These are phyloP conservation scores for Sphenostylis stenocarpa DNA, from an alignment of 306 rosid species.

Conservation along the genomic window DNA sequence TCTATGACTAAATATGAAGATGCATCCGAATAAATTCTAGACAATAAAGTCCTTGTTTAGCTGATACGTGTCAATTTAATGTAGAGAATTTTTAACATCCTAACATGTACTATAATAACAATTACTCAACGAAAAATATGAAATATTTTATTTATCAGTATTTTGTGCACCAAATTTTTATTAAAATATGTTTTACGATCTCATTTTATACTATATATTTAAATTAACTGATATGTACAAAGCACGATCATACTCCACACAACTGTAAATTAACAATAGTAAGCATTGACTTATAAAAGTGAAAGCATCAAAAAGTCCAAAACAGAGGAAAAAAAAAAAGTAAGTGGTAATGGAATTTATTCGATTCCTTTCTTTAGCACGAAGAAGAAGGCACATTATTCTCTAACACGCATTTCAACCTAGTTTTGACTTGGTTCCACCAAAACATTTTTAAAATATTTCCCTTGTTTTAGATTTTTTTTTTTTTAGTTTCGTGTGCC, in stretches of 20 bases:
- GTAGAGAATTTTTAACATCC: too few relatives aligned
- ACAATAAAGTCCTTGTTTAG: too few relatives aligned
- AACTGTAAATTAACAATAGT: background rate
- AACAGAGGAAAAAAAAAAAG: background rate
- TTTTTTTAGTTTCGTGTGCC: background rate
- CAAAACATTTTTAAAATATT: constrained; percentile 17
- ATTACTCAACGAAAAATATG: too few relatives aligned
- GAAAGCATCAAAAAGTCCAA: background rate
- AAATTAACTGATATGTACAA: background rate
- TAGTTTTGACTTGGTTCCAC: constrained; percentile 31
- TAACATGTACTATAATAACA: too few relatives aligned
- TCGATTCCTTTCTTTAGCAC: constrained; percentile 27
- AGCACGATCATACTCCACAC: background rate
- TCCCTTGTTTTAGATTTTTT: background rate
- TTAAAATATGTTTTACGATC: background rate
- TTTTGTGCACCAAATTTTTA: background rate
- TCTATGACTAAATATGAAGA: too few relatives aligned
- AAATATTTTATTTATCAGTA: too few relatives aligned
- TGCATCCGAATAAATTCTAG: too few relatives aligned
- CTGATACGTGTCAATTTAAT: too few relatives aligned
- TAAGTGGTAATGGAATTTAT: constrained; percentile 7
- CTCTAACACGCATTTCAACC: constrained; percentile 22
- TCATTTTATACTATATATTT: background rate
- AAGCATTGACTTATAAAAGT: constrained; percentile 15
- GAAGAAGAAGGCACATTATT: constrained; percentile 28